A percentile compares a stretch with the other conserved stretches of the same genome.
These are phyloP conservation scores for Magnolia changhungtana DNA, from an alignment of 164 flowering plant genomes.

Conservation along the genomic window DNA sequence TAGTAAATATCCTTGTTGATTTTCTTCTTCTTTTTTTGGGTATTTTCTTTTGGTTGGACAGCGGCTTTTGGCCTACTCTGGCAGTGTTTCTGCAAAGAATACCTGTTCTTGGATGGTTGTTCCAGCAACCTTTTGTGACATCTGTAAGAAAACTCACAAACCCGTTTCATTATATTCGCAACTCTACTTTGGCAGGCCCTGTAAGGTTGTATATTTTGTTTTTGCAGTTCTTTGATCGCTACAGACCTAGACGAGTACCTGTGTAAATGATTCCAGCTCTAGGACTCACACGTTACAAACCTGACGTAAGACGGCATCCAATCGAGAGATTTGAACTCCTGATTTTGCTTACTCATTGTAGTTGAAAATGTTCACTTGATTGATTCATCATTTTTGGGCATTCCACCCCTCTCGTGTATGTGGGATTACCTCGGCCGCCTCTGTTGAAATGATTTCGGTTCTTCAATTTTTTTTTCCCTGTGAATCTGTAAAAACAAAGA, in stretches of 20 bases:
- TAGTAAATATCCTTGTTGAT: slow-evolving; percentile 10
- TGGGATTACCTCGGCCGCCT: too few relatives aligned
- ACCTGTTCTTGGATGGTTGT: slow-evolving; percentile 92
- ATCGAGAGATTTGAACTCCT: background rate
- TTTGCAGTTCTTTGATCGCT: slow-evolving; percentile 29
- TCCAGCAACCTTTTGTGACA: slow-evolving; percentile 86
- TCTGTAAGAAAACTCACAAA: slow-evolving; percentile 50
- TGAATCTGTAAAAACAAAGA: too few relatives aligned
- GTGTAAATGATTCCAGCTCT: slow-evolving; percentile 18
- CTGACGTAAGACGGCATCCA: background rate
- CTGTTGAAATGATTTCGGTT: too few relatives aligned
- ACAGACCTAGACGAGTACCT: slow-evolving; percentile 33
- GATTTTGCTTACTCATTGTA: background rate
- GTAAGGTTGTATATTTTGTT: background rate
- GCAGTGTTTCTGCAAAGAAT: slow-evolving; percentile 87
- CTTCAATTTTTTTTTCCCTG: too few relatives aligned
- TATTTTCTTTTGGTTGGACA: slow-evolving; percentile 28
- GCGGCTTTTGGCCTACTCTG: slow-evolving; percentile 97
- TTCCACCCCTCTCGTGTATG: too few relatives aligned
- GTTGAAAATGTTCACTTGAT: background rate
- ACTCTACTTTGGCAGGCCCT: background rate
- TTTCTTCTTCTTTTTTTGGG: background rate
- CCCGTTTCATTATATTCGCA: background rate
- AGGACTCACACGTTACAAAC: background rate
- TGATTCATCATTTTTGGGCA: background rate